Conservation (phyloP, 805 yeast species). For the Spathaspora girioi region DNA sequence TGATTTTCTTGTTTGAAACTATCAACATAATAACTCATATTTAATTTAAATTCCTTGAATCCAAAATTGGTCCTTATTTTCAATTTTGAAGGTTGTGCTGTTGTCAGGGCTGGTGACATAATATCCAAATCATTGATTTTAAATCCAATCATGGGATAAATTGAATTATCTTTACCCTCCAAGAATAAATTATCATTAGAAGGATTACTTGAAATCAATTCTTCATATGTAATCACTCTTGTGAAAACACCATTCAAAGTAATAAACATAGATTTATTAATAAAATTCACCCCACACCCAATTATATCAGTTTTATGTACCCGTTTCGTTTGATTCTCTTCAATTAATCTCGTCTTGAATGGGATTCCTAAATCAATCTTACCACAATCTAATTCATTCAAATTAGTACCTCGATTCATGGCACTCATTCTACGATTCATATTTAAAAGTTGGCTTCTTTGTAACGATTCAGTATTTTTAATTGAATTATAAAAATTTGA, state of each 20-base stretch:
- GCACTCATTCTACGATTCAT: conserved; percentile 35
- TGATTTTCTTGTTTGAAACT: conserved; percentile 36
- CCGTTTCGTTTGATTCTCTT: conserved; percentile 10
- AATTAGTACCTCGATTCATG: conserved; percentile 19
- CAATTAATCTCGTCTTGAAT: conserved; percentile 22
- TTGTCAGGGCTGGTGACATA: background rate
- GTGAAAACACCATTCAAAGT: conserved; percentile 74
- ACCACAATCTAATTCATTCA: conserved; percentile 28
- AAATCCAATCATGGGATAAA: conserved; percentile 34
- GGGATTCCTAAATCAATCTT: conserved; percentile 34
- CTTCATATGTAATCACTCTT: conserved; percentile 21
- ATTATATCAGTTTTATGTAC: conserved; percentile 48
- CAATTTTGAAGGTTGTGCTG: conserved; percentile 13
- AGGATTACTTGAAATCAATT: conserved; percentile 17
- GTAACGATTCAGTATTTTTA: conserved; percentile 25
- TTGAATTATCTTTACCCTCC: conserved; percentile 13
- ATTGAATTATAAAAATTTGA: conserved; percentile 36
- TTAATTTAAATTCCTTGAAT: conserved; percentile 53
- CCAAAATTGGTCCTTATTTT: conserved; percentile 54
- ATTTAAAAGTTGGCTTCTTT: conserved; percentile 28
- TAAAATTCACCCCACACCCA: conserved; percentile 81
- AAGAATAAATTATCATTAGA: conserved; percentile 17
- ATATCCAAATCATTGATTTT: conserved; percentile 30
- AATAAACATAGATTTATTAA: conserved; percentile 59
- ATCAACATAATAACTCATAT: conserved; percentile 52